Evolutionary conservation across 139 green algal genomes (phyloP).

Genomic region (Closterium sp.): DNA sequence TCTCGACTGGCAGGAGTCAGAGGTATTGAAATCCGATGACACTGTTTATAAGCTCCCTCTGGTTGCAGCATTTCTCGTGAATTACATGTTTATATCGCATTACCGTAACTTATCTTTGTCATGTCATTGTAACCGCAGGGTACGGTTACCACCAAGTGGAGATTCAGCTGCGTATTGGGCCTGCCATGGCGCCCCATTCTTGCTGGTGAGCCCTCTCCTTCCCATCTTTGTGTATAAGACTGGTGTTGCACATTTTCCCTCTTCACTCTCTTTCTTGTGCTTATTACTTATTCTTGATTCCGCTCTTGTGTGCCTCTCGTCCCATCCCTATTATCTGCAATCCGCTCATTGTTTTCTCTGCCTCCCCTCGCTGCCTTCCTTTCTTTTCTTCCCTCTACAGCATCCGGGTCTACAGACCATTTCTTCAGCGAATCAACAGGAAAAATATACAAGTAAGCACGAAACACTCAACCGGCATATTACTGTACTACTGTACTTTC

Average conservation of each 20-base stretch:
- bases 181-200: slow-evolving; percentile 46
- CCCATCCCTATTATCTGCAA: background rate
- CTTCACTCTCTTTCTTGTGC: background rate
- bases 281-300: too few species aligned
- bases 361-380: background rate
- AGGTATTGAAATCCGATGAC: slow-evolving; percentile 3
- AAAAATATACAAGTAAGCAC: slow-evolving; percentile 49
- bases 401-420: slow-evolving; percentile 40
- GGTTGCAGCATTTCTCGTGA: too few species aligned
- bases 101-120: too few species aligned
- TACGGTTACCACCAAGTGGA: slow-evolving; percentile 34
- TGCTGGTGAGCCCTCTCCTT: slow-evolving; percentile 9
- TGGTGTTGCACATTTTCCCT: background rate
- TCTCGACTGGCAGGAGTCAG: slow-evolving; percentile 59
- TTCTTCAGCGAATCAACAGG: slow-evolving; percentile 33
- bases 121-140: slow-evolving; percentile 14
- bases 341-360: background rate
- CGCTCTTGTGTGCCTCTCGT: background rate
- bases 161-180: slow-evolving; percentile 40
- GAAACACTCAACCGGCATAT: too few species aligned
- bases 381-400: background rate
- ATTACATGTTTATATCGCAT: background rate
- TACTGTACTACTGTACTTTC: background rate
- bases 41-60: too few species aligned
- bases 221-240: background rate